phyloP scores from a whole-genome alignment of 805 yeast species.

The Ogataea henricii region DNA sequence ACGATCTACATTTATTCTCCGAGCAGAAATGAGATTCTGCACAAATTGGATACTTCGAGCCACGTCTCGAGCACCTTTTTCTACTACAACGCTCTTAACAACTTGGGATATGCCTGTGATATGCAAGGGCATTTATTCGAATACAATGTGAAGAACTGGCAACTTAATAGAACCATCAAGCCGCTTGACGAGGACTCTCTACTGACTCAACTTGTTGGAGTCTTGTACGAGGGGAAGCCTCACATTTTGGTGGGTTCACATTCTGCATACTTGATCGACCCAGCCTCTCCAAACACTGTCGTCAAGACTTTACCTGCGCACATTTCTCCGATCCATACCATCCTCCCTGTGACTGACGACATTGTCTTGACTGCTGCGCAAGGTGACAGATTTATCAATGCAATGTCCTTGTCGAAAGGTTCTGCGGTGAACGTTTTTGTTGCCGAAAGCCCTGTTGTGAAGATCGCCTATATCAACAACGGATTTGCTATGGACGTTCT shows the following conservation, averaged over 20 bases:
- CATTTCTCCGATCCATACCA: slow-evolving; percentile 61
- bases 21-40: slow-evolving; percentile 54
- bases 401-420: slow-evolving; percentile 52
- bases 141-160: slow-evolving; percentile 56
- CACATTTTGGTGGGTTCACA: slow-evolving; percentile 68
- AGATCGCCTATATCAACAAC: slow-evolving; percentile 41
- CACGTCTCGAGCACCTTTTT: slow-evolving; percentile 40
- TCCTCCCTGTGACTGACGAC: slow-evolving; percentile 43
- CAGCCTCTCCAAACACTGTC: slow-evolving; percentile 38
- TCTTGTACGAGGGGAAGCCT: slow-evolving; percentile 30
- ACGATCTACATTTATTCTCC: slow-evolving; percentile 68
- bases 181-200: slow-evolving; percentile 32
- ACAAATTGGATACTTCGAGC: slow-evolving; percentile 42
- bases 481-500: slow-evolving; percentile 39
- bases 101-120: slow-evolving; percentile 62
- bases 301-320: slow-evolving; percentile 72
- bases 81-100: slow-evolving; percentile 43
- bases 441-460: slow-evolving; percentile 61
- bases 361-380: slow-evolving; percentile 68
- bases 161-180: slow-evolving; percentile 44
- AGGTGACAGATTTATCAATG: slow-evolving; percentile 80
- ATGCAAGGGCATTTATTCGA: slow-evolving; percentile 57
- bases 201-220: slow-evolving; percentile 28
- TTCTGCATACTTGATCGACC: slow-evolving; percentile 56
- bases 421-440: slow-evolving; percentile 62